Conservation (phyloP, 2,329 filamentous ascomycete genomes). For the Ophiostoma populinum region DNA sequence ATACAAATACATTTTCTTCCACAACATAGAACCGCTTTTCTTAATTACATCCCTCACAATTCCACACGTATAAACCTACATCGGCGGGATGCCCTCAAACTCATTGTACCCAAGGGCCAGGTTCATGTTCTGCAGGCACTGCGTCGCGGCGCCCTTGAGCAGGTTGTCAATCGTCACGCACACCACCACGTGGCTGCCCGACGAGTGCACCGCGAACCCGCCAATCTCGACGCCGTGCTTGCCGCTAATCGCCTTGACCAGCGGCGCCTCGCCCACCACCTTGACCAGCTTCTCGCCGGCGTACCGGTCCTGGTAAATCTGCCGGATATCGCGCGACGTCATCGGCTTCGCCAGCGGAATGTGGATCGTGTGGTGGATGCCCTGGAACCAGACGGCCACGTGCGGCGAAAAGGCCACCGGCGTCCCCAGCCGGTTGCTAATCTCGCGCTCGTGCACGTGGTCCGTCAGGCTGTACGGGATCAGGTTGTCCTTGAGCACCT, state of each 20-base stretch:
- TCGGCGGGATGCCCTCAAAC: conserved; percentile 65
- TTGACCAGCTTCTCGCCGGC: conserved; percentile 92
- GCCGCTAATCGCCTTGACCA: conserved; percentile 68
- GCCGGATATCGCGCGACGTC: conserved; percentile 79
- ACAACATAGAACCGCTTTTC: too few species aligned
- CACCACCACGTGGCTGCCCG: conserved; percentile 82
- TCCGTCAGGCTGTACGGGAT: conserved; percentile 84
- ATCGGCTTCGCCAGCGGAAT: conserved; percentile 75
- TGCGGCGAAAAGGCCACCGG: conserved; percentile 79
- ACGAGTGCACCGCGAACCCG: conserved; percentile 81
- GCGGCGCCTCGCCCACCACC: conserved; percentile 71
- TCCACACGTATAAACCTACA: conserved; percentile 16
- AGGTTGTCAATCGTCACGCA: conserved; percentile 90
- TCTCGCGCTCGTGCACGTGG: conserved; percentile 90
- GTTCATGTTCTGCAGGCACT: conserved; percentile 94
- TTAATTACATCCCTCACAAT: neutral
- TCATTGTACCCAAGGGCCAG: conserved; percentile 75
- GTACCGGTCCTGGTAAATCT: conserved; percentile 90
- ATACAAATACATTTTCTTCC: too few species aligned
- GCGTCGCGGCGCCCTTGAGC: conserved; percentile 81
- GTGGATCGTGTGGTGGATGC: conserved; percentile 81
- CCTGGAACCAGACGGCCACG: conserved; percentile 93
- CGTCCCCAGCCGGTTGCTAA: conserved; percentile 55
- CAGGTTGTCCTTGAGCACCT: conserved; percentile 68
- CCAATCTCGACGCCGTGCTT: conserved; percentile 89